Evolutionary conservation across 1,284 basidiomycete species (phyloP).

Genomic region (Fomitopsis palustris): DNA sequence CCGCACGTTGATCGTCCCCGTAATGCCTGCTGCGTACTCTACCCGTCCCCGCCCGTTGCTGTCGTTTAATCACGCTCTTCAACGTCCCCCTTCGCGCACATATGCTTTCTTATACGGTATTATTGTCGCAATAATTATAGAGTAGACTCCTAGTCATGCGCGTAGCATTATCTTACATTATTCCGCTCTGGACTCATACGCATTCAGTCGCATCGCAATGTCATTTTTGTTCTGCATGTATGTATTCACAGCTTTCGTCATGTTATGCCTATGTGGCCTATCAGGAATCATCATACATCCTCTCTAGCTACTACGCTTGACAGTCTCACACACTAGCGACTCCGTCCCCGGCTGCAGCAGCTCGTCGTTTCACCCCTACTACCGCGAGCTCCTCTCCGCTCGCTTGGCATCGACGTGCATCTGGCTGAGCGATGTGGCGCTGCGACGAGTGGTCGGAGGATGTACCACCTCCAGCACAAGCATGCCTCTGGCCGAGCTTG

Average conservation of each 20-base stretch:
- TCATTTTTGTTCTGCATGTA: constrained; percentile 8
- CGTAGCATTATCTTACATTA: constrained; percentile 6
- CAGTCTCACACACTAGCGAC: not conserved
- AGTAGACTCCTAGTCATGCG: constrained; percentile 1
- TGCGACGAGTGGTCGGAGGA: too few relatives aligned
- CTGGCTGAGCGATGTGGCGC: too few relatives aligned
- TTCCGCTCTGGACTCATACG: constrained; percentile 2
- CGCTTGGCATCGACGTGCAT: too few relatives aligned
- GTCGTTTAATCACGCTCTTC: constrained; percentile 6
- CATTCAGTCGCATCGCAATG: constrained; percentile 5
- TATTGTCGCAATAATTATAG: constrained; percentile 7
- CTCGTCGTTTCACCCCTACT: too few relatives aligned
- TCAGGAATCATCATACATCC: not conserved
- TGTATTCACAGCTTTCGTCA: constrained; percentile 4
- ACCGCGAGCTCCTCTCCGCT: too few relatives aligned
- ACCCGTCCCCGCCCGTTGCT: not conserved
- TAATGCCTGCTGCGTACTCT: constrained; percentile 21
- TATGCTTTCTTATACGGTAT: constrained; percentile 4
- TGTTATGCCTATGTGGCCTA: not conserved
- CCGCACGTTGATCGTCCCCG: constrained; percentile 20
- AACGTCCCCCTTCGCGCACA: not conserved
- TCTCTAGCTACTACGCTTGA: not conserved
- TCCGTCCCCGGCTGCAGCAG: not conserved
- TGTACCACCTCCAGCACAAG: not conserved
- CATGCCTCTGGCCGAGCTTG: not conserved